Conservation (phyloP, 345 rosid genomes). For the Adansonia digitata region DNA sequence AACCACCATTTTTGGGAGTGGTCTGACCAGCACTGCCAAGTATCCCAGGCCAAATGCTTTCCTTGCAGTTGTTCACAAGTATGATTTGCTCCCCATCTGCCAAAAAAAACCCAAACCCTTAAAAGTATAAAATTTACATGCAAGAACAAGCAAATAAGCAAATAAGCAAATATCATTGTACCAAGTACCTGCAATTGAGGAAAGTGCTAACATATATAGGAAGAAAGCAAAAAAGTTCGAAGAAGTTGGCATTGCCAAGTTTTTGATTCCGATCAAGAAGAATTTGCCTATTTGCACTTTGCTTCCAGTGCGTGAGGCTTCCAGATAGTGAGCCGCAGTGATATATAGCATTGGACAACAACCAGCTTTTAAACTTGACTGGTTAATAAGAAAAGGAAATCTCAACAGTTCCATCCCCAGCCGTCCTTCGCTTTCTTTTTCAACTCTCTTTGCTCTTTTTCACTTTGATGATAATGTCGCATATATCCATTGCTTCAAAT, state of each 20-base stretch:
- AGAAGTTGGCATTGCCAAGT: slow-evolving; percentile 30
- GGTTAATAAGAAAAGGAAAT: not conserved
- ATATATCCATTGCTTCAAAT: slow-evolving; percentile 57
- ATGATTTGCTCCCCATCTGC: slow-evolving; percentile 72
- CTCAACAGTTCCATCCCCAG: slow-evolving; percentile 5
- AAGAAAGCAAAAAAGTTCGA: slow-evolving; percentile 24
- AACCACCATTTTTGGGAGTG: slow-evolving; percentile 60
- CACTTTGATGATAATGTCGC: slow-evolving; percentile 28
- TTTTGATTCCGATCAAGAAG: not conserved
- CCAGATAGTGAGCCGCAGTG: slow-evolving; percentile 6
- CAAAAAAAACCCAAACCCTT: not conserved
- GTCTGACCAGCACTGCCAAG: slow-evolving; percentile 64
- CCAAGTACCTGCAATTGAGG: slow-evolving; percentile 15
- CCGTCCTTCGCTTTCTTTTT: slow-evolving; percentile 15
- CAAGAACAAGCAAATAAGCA: not conserved
- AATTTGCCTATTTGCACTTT: no score
- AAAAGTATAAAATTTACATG: not conserved
- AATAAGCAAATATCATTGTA: not conserved
- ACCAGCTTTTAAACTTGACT: slow-evolving; percentile 13
- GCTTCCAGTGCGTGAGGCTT: not conserved
- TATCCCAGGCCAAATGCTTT: slow-evolving; percentile 79
- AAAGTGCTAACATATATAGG: slow-evolving; percentile 22
- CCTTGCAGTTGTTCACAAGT: slow-evolving; percentile 75
- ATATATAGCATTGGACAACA: slow-evolving; percentile 1
- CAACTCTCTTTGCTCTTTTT: slow-evolving; percentile 18